A percentile compares a stretch with the other conserved stretches of the same genome.
phyloP scores from a whole-genome alignment of 805 yeast species.

The Diddensiella transvaalensis region DNA sequence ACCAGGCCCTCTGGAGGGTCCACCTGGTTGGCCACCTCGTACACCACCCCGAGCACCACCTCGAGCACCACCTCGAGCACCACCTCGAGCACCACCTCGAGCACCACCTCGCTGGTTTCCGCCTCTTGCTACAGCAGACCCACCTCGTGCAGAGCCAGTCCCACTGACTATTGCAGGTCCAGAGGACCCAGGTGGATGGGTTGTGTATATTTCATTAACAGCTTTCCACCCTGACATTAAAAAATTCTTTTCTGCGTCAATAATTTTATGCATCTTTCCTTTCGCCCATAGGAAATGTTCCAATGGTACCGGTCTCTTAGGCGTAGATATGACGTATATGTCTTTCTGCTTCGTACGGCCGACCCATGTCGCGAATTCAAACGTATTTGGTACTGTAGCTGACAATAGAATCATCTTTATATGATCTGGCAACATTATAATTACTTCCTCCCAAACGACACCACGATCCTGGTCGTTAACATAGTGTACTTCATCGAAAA shows the following conservation, averaged over 20 bases:
- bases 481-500: constrained; percentile 97
- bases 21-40: constrained; percentile 35
- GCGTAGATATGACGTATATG: constrained; percentile 92
- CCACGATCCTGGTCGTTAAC: constrained; percentile 97
- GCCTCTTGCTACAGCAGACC: too few relatives aligned
- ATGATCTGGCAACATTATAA: constrained; percentile 95
- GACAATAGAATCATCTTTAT: constrained; percentile 86
- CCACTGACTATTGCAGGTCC: neutral
- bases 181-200: constrained; percentile 5
- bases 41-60: constrained; percentile 34
- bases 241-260: constrained; percentile 71
- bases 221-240: constrained; percentile 54
- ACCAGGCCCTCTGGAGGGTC: constrained; percentile 36
- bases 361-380: constrained; percentile 97
- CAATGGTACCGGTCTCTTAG: constrained; percentile 94
- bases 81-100: constrained; percentile 31
- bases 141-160: constrained; percentile 1
- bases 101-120: constrained; percentile 32
- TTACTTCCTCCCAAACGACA: constrained; percentile 99
- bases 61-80: constrained; percentile 29
- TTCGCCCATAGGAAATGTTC: constrained; percentile 87
- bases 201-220: constrained; percentile 9
- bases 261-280: constrained; percentile 63
- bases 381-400: constrained; percentile 98
- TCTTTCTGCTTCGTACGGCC: constrained; percentile 96